Percentiles rank a stretch among this genome's conserved stretches.
Evolutionary conservation across 345 rosid species (phyloP).

Genomic region (Aquilaria malaccensis): DNA sequence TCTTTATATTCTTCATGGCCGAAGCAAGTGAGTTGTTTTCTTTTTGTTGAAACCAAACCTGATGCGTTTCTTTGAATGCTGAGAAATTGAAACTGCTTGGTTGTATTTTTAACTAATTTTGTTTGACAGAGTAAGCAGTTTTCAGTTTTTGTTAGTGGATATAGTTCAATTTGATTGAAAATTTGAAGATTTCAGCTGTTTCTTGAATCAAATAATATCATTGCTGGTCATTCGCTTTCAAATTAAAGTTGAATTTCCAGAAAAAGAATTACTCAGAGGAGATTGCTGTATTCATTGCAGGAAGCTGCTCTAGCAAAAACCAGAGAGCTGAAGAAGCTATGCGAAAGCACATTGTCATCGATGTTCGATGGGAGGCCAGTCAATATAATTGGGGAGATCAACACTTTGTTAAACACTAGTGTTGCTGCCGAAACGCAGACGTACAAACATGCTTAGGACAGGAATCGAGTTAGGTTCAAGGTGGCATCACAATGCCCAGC

Average conservation of each 20-base stretch:
- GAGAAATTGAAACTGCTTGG: neutral
- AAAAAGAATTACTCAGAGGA: neutral
- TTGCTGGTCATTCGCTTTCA: neutral
- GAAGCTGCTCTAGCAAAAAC: conserved; percentile 76
- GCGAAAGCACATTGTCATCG: conserved; percentile 82
- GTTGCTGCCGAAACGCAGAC: conserved; percentile 30
- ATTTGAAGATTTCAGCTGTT: neutral
- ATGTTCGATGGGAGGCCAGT: conserved; percentile 97
- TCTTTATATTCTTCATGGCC: conserved; percentile 90
- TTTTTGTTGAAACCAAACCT: neutral
- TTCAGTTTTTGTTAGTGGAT: too few species aligned
- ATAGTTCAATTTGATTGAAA: too few species aligned
- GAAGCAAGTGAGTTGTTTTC: conserved; percentile 49
- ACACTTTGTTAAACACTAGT: conserved; percentile 66
- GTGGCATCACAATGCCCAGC: too few species aligned
- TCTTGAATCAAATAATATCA: neutral
- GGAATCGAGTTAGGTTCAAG: neutral
- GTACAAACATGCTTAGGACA: neutral
- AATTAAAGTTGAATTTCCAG: neutral
- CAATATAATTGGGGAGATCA: conserved; percentile 92
- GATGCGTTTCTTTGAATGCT: neutral
- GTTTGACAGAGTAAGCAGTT: neutral
- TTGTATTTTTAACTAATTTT: too few species aligned
- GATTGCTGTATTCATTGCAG: conserved; percentile 31
- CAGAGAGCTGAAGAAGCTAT: conserved; percentile 79